Conservation (phyloP, 75 land plant species). For the Azolla pinnata region DNA sequence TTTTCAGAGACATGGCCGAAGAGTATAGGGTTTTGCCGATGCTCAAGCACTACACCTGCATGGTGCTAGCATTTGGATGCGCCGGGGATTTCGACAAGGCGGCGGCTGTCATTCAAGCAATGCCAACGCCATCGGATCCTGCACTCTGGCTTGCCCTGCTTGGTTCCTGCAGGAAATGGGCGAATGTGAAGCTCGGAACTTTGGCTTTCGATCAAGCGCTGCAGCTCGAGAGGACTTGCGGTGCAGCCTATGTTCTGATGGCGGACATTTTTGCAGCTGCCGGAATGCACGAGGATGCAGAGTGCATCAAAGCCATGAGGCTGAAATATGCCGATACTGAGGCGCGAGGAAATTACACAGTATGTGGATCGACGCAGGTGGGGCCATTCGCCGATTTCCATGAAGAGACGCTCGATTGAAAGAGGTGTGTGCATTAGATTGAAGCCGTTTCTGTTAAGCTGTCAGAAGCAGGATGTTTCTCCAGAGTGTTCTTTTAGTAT, state of each 20-base stretch:
- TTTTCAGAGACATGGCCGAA: slow-evolving; percentile 29
- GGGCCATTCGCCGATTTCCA: too few relatives aligned
- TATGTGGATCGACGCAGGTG: too few relatives aligned
- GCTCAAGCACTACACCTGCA: slow-evolving; percentile 45
- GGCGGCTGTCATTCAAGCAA: slow-evolving; percentile 14
- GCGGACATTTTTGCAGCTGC: slow-evolving; percentile 19
- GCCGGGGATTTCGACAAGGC: slow-evolving; percentile 47
- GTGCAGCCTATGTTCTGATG: slow-evolving; percentile 13
- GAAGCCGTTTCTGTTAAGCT: too few relatives aligned
- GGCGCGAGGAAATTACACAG: too few relatives aligned
- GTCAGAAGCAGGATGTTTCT: too few relatives aligned
- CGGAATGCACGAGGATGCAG: slow-evolving; percentile 12
- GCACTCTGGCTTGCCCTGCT: slow-evolving; percentile 41
- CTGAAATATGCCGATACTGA: too few relatives aligned
- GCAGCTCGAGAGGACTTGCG: slow-evolving; percentile 22
- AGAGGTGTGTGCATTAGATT: too few relatives aligned
- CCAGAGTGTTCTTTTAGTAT: too few relatives aligned
- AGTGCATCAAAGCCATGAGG: too few relatives aligned
- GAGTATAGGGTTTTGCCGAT: slow-evolving; percentile 22
- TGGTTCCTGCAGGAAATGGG: slow-evolving; percentile 45
- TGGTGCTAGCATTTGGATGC: slow-evolving; percentile 44
- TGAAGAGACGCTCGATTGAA: too few relatives aligned
- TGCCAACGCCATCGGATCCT: slow-evolving; percentile 26
- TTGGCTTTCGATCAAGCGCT: slow-evolving; percentile 30
- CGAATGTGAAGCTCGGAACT: slow-evolving; percentile 37